These are phyloP conservation scores for Klebsormidium nitens DNA, from an alignment of 139 green algal genomes.

Conservation along the genomic window DNA sequence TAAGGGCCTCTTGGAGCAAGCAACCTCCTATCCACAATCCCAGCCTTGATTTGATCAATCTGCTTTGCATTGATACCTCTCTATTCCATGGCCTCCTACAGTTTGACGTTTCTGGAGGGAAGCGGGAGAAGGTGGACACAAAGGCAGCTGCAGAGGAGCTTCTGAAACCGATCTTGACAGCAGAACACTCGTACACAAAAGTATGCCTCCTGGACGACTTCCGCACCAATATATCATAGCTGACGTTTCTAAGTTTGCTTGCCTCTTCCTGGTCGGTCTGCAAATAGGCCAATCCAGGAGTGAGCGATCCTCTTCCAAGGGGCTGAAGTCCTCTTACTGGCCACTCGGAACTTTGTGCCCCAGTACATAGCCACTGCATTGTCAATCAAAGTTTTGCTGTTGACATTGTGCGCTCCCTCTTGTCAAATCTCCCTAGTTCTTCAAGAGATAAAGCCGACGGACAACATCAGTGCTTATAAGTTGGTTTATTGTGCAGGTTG, in stretches of 20 bases:
- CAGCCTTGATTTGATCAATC: too few species aligned
- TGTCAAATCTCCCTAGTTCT: background rate
- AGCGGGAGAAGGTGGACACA: slow-evolving; percentile 71
- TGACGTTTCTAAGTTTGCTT: background rate
- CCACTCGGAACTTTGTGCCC: background rate
- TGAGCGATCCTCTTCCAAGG: background rate
- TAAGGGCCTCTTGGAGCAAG: too few species aligned
- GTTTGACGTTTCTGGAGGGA: slow-evolving; percentile 65
- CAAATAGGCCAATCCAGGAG: background rate
- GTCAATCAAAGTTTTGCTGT: background rate
- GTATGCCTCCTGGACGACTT: slow-evolving; percentile 43
- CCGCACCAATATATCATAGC: too few species aligned
- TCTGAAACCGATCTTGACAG: slow-evolving; percentile 59
- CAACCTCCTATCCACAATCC: too few species aligned
- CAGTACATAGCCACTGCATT: background rate
- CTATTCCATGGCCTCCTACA: background rate
- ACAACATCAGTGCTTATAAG: background rate
- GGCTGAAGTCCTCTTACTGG: background rate
- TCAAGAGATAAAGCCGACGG: background rate
- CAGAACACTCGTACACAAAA: slow-evolving; percentile 49
- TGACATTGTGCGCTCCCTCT: background rate
- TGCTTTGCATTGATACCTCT: too few species aligned
- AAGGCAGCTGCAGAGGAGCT: slow-evolving; percentile 56
- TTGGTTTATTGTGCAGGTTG: slow-evolving; percentile 51
- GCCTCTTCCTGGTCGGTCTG: background rate